phyloP scores from a whole-genome alignment of 208 protist species.

The Trypanosoma grayi region DNA sequence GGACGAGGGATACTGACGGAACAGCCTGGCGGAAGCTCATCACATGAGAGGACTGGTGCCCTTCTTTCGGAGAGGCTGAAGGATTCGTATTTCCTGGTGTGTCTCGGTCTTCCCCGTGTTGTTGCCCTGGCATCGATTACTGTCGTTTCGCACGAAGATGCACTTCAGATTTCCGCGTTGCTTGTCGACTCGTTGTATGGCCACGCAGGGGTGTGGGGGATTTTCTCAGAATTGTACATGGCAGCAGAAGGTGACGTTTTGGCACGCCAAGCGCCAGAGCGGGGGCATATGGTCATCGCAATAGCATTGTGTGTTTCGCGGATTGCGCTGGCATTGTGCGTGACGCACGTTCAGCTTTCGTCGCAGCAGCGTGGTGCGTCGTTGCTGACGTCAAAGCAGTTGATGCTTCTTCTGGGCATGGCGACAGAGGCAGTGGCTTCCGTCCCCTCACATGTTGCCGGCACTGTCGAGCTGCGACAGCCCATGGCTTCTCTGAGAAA shows the following conservation, averaged over 20 bases:
- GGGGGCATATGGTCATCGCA: neutral
- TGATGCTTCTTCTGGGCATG: slow-evolving; percentile 30
- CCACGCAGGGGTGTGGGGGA: slow-evolving; percentile 10
- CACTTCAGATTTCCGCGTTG: slow-evolving; percentile 8
- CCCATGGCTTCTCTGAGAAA: neutral
- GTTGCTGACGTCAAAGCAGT: slow-evolving; percentile 15
- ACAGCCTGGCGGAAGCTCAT: neutral
- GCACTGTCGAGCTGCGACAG: neutral
- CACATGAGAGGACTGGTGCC: neutral
- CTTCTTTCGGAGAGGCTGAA: slow-evolving; percentile 9
- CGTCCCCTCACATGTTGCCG: neutral
- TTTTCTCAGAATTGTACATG: slow-evolving; percentile 19
- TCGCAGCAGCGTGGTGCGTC: neutral
- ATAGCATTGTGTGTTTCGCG: slow-evolving; percentile 16
- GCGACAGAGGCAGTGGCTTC: slow-evolving; percentile 2
- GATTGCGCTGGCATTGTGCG: slow-evolving; percentile 4
- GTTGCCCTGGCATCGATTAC: slow-evolving; percentile 8
- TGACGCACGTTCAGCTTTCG: neutral
- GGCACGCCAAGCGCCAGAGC: slow-evolving; percentile 1
- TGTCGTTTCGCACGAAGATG: slow-evolving; percentile 17
- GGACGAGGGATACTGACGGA: too few species aligned
- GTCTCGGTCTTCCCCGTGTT: slow-evolving; percentile 14
- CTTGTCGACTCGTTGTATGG: slow-evolving; percentile 18
- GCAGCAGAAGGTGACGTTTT: neutral
- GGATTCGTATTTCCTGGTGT: slow-evolving; percentile 23